A percentile compares a stretch with the other conserved stretches of the same genome.
Evolutionary conservation across 208 protist genomes (phyloP).

Genomic region (Eutreptiella sp.): DNA sequence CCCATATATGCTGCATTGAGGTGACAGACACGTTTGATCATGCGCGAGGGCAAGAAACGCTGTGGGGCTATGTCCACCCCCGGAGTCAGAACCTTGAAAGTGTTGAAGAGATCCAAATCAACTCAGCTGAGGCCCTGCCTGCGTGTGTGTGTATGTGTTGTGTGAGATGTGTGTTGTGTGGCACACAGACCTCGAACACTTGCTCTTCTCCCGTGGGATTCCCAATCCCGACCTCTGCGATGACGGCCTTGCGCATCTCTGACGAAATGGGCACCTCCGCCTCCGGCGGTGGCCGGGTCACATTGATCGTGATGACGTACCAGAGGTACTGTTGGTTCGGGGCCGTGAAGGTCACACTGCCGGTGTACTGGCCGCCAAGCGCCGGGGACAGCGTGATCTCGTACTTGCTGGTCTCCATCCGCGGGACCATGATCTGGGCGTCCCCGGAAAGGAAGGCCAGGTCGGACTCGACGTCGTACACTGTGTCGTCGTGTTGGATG

Average conservation of each 20-base stretch:
- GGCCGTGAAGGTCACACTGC: constrained; percentile 68
- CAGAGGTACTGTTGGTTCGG: constrained; percentile 73
- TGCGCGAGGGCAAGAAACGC: too few relatives aligned
- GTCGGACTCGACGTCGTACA: constrained; percentile 72
- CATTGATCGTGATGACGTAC: constrained; percentile 73
- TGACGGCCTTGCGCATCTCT: constrained; percentile 64
- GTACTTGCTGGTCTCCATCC: constrained; percentile 56
- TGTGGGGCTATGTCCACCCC: too few relatives aligned
- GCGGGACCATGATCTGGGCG: constrained; percentile 48
- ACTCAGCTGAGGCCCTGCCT: too few relatives aligned
- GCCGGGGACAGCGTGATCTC: constrained; percentile 58
- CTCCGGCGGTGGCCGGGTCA: constrained; percentile 72
- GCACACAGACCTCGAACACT: constrained; percentile 58
- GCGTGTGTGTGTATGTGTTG: too few relatives aligned
- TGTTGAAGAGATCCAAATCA: too few relatives aligned
- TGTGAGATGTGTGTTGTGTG: too few relatives aligned
- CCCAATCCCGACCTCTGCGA: constrained; percentile 66
- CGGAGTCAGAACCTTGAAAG: too few relatives aligned
- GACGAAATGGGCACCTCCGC: constrained; percentile 63
- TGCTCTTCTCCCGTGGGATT: constrained; percentile 68
- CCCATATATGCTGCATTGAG: too few relatives aligned
- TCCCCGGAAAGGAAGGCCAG: constrained; percentile 65
- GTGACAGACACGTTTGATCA: too few relatives aligned
- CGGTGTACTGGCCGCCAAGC: constrained; percentile 65
- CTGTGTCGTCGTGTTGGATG: constrained; percentile 51